These are phyloP conservation scores for Leishmania major DNA, from an alignment of 208 protist species.

Conservation along the genomic window DNA sequence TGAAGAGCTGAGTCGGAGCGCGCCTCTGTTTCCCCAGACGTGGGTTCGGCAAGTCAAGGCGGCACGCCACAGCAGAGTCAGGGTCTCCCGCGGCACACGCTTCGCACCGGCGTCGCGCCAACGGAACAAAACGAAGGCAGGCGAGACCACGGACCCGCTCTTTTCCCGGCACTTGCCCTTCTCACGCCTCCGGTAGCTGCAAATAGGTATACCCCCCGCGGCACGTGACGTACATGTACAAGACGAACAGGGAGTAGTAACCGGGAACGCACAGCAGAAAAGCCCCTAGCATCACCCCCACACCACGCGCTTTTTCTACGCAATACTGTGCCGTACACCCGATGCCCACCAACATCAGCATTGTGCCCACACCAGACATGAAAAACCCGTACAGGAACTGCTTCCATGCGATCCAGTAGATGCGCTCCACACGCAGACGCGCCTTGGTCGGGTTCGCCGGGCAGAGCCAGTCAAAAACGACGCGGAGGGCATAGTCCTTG, in stretches of 20 bases:
- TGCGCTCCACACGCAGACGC: constrained; percentile 57
- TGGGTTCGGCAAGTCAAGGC: background rate
- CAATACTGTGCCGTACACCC: constrained; percentile 30
- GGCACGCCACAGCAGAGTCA: background rate
- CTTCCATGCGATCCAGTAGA: constrained; percentile 81
- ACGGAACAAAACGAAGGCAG: background rate
- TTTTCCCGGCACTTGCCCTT: too few species aligned
- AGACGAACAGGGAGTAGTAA: constrained; percentile 68
- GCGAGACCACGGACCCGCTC: too few species aligned
- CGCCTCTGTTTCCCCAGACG: background rate
- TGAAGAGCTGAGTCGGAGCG: background rate
- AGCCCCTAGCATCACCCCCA: constrained; percentile 48
- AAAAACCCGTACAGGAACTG: constrained; percentile 65
- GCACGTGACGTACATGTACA: constrained; percentile 67
- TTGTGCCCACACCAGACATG: constrained; percentile 62
- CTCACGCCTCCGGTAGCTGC: constrained; percentile 45
- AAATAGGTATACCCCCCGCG: constrained; percentile 46
- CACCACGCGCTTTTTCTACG: constrained; percentile 44
- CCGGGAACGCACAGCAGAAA: constrained; percentile 63
- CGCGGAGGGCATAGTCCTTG: constrained; percentile 25
- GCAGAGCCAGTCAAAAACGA: constrained; percentile 57
- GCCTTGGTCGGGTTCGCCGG: constrained; percentile 46
- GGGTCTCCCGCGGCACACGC: background rate
- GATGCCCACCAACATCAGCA: constrained; percentile 44
- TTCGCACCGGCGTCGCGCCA: background rate